Conservation (phyloP, 805 yeast genomes). For the Saccharomycopsis sp. region DNA sequence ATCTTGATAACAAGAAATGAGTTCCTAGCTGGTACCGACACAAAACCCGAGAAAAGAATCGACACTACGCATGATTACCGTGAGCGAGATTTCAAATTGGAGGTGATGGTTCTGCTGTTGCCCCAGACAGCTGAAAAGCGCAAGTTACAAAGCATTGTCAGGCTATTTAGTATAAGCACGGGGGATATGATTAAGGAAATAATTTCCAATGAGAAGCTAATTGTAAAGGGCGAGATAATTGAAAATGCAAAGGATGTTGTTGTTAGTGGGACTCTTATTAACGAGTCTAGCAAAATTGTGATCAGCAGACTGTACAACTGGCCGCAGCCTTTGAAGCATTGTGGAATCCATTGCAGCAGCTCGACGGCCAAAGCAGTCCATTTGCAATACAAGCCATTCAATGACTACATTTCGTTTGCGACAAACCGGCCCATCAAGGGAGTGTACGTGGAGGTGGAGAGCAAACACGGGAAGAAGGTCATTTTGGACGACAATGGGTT, state of each 20-base stretch:
- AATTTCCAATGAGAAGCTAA: not conserved
- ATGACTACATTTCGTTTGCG: constrained; percentile 25
- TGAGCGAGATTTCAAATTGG: constrained; percentile 17
- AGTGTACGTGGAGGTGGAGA: constrained; percentile 28
- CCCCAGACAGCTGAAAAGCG: not conserved
- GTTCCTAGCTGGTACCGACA: constrained; percentile 26
- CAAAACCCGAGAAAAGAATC: constrained; percentile 16
- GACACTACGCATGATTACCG: constrained; percentile 27
- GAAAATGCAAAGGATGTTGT: not conserved
- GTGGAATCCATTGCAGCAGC: not conserved
- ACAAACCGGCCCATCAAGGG: constrained; percentile 38
- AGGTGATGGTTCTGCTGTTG: not conserved
- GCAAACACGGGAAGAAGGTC: constrained; percentile 22
- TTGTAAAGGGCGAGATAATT: not conserved
- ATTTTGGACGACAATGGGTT: constrained; percentile 37
- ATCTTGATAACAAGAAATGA: constrained; percentile 15
- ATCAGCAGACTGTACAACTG: constrained; percentile 35
- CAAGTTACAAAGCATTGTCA: not conserved
- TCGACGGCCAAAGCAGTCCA: constrained; percentile 27
- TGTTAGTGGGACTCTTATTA: not conserved
- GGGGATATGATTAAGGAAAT: not conserved
- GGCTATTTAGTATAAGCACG: not conserved
- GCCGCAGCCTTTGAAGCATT: constrained; percentile 32
- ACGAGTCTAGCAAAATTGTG: constrained; percentile 4
- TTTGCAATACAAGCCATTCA: constrained; percentile 21